phyloP scores from a whole-genome alignment of 257 asterid genomes.

The Capsicum baccatum region DNA sequence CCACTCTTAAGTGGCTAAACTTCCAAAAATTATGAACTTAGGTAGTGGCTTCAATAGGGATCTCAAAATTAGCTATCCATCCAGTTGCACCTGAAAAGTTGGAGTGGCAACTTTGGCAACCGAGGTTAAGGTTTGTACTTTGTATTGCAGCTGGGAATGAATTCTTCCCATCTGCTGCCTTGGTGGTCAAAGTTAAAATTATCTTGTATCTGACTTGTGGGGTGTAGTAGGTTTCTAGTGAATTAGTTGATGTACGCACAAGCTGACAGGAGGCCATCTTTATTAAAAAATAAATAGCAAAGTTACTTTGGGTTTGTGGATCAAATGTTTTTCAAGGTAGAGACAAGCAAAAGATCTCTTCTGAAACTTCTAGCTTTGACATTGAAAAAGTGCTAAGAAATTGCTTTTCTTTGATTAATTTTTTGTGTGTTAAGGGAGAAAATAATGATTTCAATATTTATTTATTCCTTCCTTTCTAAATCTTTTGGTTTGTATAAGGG shows the following conservation, averaged over 20 bases:
- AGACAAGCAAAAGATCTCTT: background rate
- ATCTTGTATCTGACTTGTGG: background rate
- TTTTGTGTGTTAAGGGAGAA: background rate
- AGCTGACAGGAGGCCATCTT: background rate
- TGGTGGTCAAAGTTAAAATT: conserved; percentile 6
- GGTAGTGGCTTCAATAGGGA: background rate
- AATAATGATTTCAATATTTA: background rate
- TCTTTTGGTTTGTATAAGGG: background rate
- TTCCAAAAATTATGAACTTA: background rate
- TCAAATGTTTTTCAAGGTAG: background rate
- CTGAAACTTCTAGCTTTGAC: background rate
- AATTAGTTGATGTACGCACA: background rate
- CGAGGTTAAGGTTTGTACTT: background rate
- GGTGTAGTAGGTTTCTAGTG: background rate
- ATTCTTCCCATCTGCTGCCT: background rate
- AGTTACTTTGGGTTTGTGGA: conserved; percentile 8
- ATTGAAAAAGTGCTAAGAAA: background rate
- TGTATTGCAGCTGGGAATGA: background rate
- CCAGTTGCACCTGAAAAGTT: background rate
- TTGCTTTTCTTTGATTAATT: background rate
- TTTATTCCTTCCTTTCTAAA: background rate
- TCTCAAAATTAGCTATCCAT: background rate
- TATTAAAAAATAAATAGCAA: background rate
- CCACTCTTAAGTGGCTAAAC: background rate
- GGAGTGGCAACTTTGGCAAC: background rate